phyloP scores from a whole-genome alignment of 139 green algal genomes.

The Tetradesmus obliquus region DNA sequence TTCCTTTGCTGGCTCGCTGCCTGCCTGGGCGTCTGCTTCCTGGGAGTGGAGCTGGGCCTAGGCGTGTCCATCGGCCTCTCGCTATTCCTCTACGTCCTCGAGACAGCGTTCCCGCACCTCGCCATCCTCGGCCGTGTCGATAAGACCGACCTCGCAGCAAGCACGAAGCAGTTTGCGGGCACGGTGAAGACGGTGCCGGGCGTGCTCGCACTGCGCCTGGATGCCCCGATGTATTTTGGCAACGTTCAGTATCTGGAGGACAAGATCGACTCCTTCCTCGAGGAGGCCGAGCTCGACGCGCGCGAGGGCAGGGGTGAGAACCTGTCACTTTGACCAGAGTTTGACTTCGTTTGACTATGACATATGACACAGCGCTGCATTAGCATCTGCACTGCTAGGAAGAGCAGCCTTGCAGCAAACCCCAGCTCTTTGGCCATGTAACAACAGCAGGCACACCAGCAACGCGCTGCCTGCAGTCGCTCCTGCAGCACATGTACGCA shows the following conservation, averaged over 20 bases:
- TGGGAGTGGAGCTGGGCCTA: slow-evolving; percentile 70
- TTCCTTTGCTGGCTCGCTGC: slow-evolving; percentile 66
- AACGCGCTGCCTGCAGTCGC: too few relatives aligned
- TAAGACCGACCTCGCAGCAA: slow-evolving; percentile 65
- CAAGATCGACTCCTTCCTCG: slow-evolving; percentile 47
- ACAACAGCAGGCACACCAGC: too few relatives aligned
- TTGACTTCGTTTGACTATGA: neutral
- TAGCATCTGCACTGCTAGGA: too few relatives aligned
- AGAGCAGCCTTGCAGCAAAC: too few relatives aligned
- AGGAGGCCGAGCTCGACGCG: neutral
- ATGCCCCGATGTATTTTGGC: slow-evolving; percentile 66
- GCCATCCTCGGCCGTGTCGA: slow-evolving; percentile 74
- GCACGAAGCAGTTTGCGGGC: neutral
- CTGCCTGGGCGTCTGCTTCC: slow-evolving; percentile 54
- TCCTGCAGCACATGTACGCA: too few relatives aligned
- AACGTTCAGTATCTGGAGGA: slow-evolving; percentile 79
- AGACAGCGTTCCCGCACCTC: slow-evolving; percentile 74
- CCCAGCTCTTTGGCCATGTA: too few relatives aligned
- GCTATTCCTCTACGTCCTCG: slow-evolving; percentile 53
- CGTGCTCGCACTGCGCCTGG: slow-evolving; percentile 25
- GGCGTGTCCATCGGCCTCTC: slow-evolving; percentile 66
- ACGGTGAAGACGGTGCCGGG: slow-evolving; percentile 44
- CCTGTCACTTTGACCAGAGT: neutral
- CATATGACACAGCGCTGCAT: too few relatives aligned
- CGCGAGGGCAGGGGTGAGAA: neutral